Percentiles rank a stretch among this genome's conserved stretches.
Conservation (phyloP, 1,284 basidiomycete genomes). For the Sphaerobolus stellatus region DNA sequence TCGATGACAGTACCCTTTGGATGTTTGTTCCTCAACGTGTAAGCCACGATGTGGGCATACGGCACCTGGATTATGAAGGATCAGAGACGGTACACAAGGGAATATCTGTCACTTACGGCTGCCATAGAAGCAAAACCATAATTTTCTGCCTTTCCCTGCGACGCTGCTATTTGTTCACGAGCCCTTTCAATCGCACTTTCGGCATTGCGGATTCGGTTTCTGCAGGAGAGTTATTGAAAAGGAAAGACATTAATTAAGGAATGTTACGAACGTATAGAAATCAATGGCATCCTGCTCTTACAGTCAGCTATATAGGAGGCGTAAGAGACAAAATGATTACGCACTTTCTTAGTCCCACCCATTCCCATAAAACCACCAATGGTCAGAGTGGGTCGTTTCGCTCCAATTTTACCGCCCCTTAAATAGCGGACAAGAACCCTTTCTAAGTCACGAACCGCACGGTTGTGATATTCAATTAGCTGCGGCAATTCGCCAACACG, state of each 20-base stretch:
- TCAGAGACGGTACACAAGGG: neutral
- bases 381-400: conserved; percentile 72
- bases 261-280: conserved; percentile 65
- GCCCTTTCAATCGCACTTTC: conserved; percentile 19
- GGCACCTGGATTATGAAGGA: conserved; percentile 34
- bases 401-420: conserved; percentile 70
- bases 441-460: conserved; percentile 84
- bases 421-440: conserved; percentile 81
- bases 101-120: conserved; percentile 48
- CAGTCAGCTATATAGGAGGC: no score
- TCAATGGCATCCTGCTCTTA: conserved; percentile 79
- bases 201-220: conserved; percentile 28
- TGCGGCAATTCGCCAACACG: conserved; percentile 74
- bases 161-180: conserved; percentile 23
- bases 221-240: neutral
- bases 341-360: conserved; percentile 66
- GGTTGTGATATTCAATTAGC: conserved; percentile 82
- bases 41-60: conserved; percentile 84
- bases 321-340: conserved; percentile 14
- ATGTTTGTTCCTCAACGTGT: conserved; percentile 63
- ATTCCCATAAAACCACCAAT: conserved; percentile 72
- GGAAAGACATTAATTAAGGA: neutral
- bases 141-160: conserved; percentile 68
- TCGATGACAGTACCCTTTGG: conserved; percentile 70
- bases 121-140: conserved; percentile 95